Conservation (phyloP, 148 eudicot species). For the Heliosperma pusillum region DNA sequence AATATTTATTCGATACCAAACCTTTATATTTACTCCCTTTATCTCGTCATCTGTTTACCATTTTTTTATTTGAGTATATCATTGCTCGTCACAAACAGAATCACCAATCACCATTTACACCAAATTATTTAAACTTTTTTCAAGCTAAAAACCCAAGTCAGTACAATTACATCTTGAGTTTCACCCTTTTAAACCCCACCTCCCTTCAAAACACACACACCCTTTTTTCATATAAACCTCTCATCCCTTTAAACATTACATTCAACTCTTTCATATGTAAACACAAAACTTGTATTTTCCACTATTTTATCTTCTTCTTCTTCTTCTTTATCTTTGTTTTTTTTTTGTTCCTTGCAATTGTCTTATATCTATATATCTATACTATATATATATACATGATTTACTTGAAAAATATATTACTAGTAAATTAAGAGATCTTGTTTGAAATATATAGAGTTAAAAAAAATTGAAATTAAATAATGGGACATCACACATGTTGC, state of each 20-base stretch:
- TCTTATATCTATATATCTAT: not conserved
- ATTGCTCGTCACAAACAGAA: too few species aligned
- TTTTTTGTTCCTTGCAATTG: not conserved
- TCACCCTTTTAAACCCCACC: not conserved
- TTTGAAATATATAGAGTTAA: not conserved
- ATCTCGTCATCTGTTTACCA: too few species aligned
- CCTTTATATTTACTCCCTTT: too few species aligned
- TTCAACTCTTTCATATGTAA: not conserved
- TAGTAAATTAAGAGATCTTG: not conserved
- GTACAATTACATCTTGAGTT: not conserved
- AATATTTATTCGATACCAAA: too few species aligned
- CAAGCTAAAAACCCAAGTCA: not conserved
- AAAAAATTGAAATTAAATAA: conserved; percentile 18
- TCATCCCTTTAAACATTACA: not conserved
- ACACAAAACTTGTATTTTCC: not conserved
- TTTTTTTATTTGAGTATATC: too few species aligned
- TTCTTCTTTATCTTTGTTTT: not conserved
- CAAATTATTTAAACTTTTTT: not conserved
- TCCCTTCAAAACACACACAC: not conserved
- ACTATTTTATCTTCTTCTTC: not conserved
- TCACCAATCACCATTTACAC: not conserved
- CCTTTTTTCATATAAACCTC: not conserved
- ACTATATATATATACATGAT: not conserved
- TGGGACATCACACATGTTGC: conserved; percentile 91
- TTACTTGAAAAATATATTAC: not conserved